Evolutionary conservation across 23 red algal species (phyloP), one percentile per base, ranked within the genome.

Genomic region (Gracilaria gracilis): DNA sequence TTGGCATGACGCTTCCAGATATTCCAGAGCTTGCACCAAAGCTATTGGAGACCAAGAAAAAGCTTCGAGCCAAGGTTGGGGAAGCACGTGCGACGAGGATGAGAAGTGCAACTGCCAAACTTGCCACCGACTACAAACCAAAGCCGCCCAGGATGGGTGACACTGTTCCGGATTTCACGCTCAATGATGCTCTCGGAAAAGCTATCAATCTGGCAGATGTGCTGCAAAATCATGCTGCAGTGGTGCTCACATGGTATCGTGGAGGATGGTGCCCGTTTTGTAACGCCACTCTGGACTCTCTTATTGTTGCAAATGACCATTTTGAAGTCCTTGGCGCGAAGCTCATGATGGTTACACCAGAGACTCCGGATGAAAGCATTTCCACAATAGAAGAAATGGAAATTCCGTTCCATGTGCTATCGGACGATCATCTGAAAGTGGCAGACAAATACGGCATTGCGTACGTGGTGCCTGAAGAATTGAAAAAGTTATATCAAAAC

Each of bases 251-350:
- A 20, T 84, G 61, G 57, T 84, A 84, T 67, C 81, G 81, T 37
- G 81, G 81, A 20, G 61, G 81, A 64, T 84, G 81, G 81, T 84
- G 81, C 32, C 81, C 81, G 28, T 84, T 64, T 67, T 84, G 81
- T 36, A 84, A 84, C 37, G 53, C 62, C 12, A 49, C 81, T 1
- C 81, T 84, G 20, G 38, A 61, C 5, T 55, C 81, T 33, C 55
- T 84, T 16, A 61, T 61, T 20, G 13, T 42, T 28, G 54, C 81
- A 16, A 61, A 64, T 28, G 54, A 59, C 8, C 14, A 84, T 13
- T 44, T 84, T 33, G 61, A 84, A 35, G 34, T 17, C 5, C 16
- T 84, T 24, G 57, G 57, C 57, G 81, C 81, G 2, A 64, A 37
- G 34, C 36, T 84, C 25, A 59, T 84, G 29, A 34, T 20, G 39